Percentiles rank a stretch among this genome's conserved stretches.
These are phyloP conservation scores for Linum trigynum DNA, from an alignment of 345 rosid genomes.

Conservation along the genomic window DNA sequence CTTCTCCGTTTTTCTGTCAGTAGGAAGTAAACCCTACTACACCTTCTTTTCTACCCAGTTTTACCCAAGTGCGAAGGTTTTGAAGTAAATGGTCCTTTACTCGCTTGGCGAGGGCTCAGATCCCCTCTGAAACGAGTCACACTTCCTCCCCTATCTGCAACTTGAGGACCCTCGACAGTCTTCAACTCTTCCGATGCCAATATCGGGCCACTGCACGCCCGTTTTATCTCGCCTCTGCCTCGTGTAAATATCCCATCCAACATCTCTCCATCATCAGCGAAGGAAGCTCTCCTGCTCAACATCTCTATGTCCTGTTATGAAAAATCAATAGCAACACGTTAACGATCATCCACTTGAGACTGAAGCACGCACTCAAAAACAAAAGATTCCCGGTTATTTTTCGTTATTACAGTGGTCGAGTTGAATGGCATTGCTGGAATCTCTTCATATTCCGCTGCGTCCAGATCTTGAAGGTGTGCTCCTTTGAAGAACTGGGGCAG, in stretches of 20 bases:
- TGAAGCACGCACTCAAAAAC: neutral
- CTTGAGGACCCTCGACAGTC: conserved; percentile 46
- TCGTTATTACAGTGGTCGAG: conserved; percentile 44
- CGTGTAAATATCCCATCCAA: conserved; percentile 23
- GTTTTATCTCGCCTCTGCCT: conserved; percentile 22
- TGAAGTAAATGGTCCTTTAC: conserved; percentile 56
- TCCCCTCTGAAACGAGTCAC: conserved; percentile 44
- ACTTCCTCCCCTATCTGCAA: conserved; percentile 43
- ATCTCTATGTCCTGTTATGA: conserved; percentile 47
- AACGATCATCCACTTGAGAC: neutral
- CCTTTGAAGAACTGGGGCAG: conserved; percentile 20
- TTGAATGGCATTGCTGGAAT: conserved; percentile 17
- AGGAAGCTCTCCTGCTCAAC: conserved; percentile 44
- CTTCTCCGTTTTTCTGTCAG: too few species aligned
- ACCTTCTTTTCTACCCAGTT: conserved; percentile 28
- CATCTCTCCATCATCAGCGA: conserved; percentile 35
- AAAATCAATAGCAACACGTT: neutral
- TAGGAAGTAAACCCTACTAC: too few species aligned
- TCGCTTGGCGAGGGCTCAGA: conserved; percentile 44
- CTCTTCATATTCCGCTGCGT: conserved; percentile 28
- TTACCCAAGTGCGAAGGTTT: conserved; percentile 59
- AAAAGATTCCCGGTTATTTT: neutral
- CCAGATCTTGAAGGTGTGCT: conserved; percentile 21
- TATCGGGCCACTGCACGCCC: conserved; percentile 15
- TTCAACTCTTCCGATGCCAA: conserved; percentile 39